Base-by-base conservation (phyloP, 2,329 filamentous ascomycete genomes). In the Verticillium tricorpus region DNA sequence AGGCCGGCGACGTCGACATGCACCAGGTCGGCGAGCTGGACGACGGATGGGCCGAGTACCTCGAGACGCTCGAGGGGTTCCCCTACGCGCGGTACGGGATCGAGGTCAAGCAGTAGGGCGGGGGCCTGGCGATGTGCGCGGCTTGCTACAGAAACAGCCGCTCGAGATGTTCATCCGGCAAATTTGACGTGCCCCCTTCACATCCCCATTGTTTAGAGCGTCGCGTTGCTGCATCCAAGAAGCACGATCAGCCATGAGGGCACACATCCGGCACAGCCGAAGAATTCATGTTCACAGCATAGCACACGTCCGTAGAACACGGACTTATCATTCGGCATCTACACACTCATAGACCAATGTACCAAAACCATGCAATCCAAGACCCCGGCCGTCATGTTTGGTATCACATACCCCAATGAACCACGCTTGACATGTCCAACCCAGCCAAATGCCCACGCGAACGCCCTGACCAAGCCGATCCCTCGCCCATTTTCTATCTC, bases 41-140 rank as follows among this genome's bases (percentile, higher is more conserved):
- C 57, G 86, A 89, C 66, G 86, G 85, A 15, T 89, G 85, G 85
- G 84, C 80, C 1, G 80, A 87, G 70, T 83, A 85, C 67, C 72
- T 82, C 60, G 67, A 71, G 28, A 80, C 74, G 22, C 72, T 89
- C 31, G 80, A 78, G 58, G 69, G 78, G 45, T 89, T 89, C 63
- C 84, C 85, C 0, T 88, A 86, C 61, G 78, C 79, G 32, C 82
- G 77, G 70, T 89, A 85, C 64, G 85, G 85, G 54, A 87, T 89
- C 37, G 73, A 77, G n/a, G 69, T 85, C 2, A 76, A 65, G 66
- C 76, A 45, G 45, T 12, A 59, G 68, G 62, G 1, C 76, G 78
- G 61, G 79, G 8, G n/a, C 15, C 6, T 4, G 39, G 1, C 28
- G 28, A 28, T 1, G 34, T 35, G 14, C 7, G 9, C 34, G 9